These are phyloP conservation scores for Termitomyces eurrhizus DNA, from an alignment of 768 basidiomycete species.

Conservation along the genomic window DNA sequence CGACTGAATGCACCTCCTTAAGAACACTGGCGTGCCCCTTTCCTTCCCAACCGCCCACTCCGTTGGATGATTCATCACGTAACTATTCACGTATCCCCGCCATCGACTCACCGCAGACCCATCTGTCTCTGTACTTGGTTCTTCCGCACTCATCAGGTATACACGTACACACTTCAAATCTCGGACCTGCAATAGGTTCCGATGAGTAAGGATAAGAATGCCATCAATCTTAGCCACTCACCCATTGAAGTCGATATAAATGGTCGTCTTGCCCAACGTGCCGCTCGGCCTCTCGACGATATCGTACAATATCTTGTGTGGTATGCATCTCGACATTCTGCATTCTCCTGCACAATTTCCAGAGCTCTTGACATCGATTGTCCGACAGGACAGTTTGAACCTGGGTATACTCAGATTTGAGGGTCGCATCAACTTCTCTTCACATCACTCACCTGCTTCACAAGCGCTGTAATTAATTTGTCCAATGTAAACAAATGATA, in stretches of 20 bases:
- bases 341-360: slow-evolving; percentile 66
- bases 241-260: slow-evolving; percentile 79
- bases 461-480: slow-evolving; percentile 81
- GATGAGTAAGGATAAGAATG: slow-evolving; percentile 2
- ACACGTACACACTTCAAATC: slow-evolving; percentile 54
- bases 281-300: slow-evolving; percentile 76
- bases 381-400: slow-evolving; percentile 86
- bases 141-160: slow-evolving; percentile 55
- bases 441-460: slow-evolving; percentile 72
- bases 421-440: background rate
- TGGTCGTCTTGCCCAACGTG: slow-evolving; percentile 74
- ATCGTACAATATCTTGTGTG: slow-evolving; percentile 67
- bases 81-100: slow-evolving; percentile 73
- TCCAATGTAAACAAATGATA: slow-evolving; percentile 93
- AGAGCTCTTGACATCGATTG: slow-evolving; percentile 82
- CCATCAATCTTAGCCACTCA: slow-evolving; percentile 32
- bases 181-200: slow-evolving; percentile 40
- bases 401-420: slow-evolving; percentile 32
- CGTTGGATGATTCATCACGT: slow-evolving; percentile 64
- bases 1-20: slow-evolving; percentile 47
- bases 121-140: slow-evolving; percentile 61
- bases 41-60: slow-evolving; percentile 57
- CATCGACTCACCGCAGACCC: slow-evolving; percentile 52
- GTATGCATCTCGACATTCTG: slow-evolving; percentile 50
- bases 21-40: slow-evolving; percentile 41